Evolutionary conservation across 257 asterid species (phyloP).

Genomic region (Solanum etuberosum): DNA sequence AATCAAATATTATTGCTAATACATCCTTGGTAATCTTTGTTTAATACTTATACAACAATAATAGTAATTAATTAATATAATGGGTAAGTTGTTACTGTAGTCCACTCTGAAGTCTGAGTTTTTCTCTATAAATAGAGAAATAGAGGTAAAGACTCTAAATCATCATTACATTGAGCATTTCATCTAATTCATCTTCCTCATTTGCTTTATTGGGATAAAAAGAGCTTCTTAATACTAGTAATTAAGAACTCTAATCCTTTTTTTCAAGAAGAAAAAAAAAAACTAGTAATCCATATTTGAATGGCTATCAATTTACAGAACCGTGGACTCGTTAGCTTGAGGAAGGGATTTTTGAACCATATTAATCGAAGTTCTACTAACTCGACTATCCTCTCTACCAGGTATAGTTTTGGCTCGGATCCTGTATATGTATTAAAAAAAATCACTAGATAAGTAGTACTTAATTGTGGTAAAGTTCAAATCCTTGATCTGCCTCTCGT

Average conservation of each 20-base stretch:
- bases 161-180: not conserved
- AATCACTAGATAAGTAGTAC: not conserved
- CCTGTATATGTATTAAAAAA: not conserved
- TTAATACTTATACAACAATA: not conserved
- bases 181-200: not conserved
- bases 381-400: not conserved
- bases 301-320: slow-evolving; percentile 7
- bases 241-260: not conserved
- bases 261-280: not conserved
- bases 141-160: not conserved
- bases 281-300: not conserved
- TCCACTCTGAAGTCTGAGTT: not conserved
- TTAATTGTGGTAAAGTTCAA: not conserved
- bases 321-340: not conserved
- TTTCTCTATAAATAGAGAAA: not conserved
- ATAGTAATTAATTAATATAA: not conserved
- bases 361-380: not conserved
- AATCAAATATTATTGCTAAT: not conserved
- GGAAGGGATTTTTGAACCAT: slow-evolving; percentile 2
- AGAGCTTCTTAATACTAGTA: not conserved
- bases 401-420: not conserved
- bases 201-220: not conserved
- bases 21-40: not conserved
- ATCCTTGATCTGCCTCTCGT: not conserved
- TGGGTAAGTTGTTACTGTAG: not conserved